A percentile compares a stretch with the other conserved stretches of the same genome.
phyloP scores from a whole-genome alignment of 2,329 filamentous ascomycete genomes.

The Sporothrix pallida region DNA sequence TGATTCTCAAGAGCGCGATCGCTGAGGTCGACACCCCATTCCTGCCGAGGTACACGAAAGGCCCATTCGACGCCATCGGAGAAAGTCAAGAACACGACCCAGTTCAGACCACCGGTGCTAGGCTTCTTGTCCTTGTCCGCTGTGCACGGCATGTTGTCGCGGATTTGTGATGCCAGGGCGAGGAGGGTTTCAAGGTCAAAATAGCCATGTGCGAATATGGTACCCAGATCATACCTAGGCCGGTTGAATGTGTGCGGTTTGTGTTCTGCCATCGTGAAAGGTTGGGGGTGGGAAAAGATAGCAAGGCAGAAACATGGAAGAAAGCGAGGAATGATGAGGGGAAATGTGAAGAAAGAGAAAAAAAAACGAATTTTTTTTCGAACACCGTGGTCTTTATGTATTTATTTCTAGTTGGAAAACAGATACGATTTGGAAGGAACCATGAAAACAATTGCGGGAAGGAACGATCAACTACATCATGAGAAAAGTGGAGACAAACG shows the following conservation, averaged over 20 bases:
- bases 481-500: neutral
- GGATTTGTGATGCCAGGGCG: neutral
- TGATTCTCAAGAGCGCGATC: neutral
- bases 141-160: neutral
- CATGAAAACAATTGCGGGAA: neutral
- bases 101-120: neutral
- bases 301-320: too few species aligned
- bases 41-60: neutral
- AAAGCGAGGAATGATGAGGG: too few species aligned
- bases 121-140: neutral
- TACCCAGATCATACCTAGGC: neutral
- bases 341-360: too few species aligned
- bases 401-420: too few species aligned
- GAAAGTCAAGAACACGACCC: neutral
- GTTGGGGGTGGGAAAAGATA: neutral
- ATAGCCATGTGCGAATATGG: neutral
- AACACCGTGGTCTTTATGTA: too few species aligned
- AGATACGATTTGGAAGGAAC: neutral
- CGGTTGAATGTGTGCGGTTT: neutral
- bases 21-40: neutral
- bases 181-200: neutral
- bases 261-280: neutral
- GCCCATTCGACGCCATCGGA: neutral
- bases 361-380: too few species aligned
- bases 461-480: neutral